These are phyloP conservation scores for Cyberlindnera euphorbiae DNA, from an alignment of 805 yeast genomes.

Conservation along the genomic window DNA sequence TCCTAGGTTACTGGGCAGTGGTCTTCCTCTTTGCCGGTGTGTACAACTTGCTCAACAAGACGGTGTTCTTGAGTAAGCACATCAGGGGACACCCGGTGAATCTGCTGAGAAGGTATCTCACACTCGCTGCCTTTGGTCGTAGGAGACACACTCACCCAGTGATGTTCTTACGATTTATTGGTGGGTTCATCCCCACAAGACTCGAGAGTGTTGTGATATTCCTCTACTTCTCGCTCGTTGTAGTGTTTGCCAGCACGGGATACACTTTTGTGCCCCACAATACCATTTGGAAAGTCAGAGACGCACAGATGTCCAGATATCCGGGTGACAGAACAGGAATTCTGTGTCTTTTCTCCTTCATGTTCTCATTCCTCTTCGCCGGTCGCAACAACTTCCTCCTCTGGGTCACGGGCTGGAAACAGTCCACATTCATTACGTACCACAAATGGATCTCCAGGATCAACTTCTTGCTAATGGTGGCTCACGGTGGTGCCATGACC, in stretches of 20 bases:
- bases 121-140: slow-evolving; percentile 14
- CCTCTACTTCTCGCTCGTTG: slow-evolving; percentile 28
- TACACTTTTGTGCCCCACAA: slow-evolving; percentile 15
- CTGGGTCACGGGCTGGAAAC: slow-evolving; percentile 60
- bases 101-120: slow-evolving; percentile 14
- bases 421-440: slow-evolving; percentile 54
- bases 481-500: slow-evolving; percentile 22
- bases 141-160: slow-evolving; percentile 22
- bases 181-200: slow-evolving; percentile 25
- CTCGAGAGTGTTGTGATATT: slow-evolving; percentile 28
- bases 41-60: slow-evolving; percentile 18
- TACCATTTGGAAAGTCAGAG: slow-evolving; percentile 17
- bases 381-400: slow-evolving; percentile 69
- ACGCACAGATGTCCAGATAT: slow-evolving; percentile 23
- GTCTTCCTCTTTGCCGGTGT: slow-evolving; percentile 39
- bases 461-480: slow-evolving; percentile 26
- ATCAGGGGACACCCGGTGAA: slow-evolving; percentile 15
- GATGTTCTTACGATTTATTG: slow-evolving; percentile 8
- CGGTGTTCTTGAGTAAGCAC: slow-evolving; percentile 14
- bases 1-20: slow-evolving; percentile 45
- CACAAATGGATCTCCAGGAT: slow-evolving; percentile 63
- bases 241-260: slow-evolving; percentile 16
- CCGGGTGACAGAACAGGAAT: slow-evolving; percentile 26
- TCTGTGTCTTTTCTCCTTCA: slow-evolving; percentile 34
- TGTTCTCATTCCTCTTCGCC: slow-evolving; percentile 55